Conservation (phyloP, 1,139 yeast genomes). For the Geotrichum aggregatum region DNA sequence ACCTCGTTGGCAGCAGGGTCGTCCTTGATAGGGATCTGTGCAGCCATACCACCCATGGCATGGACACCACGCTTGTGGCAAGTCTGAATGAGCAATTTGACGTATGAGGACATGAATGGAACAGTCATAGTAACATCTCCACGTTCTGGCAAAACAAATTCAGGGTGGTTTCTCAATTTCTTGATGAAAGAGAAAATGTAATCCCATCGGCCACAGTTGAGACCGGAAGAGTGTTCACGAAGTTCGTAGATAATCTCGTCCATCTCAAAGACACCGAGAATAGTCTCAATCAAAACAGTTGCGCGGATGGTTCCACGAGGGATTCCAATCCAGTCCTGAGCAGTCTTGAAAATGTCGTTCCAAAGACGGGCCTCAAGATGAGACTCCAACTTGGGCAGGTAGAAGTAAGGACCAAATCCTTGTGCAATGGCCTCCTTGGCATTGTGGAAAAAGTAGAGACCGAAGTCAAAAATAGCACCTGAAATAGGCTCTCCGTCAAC, state of each 20-base stretch:
- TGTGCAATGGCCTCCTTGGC: constrained; percentile 56
- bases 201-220: constrained; percentile 83
- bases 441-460: constrained; percentile 69
- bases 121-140: constrained; percentile 70
- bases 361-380: constrained; percentile 74
- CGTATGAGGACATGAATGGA: constrained; percentile 71
- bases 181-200: constrained; percentile 71
- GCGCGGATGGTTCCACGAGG: constrained; percentile 73
- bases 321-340: constrained; percentile 64
- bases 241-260: constrained; percentile 75
- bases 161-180: constrained; percentile 59
- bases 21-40: constrained; percentile 72
- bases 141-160: constrained; percentile 66
- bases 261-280: constrained; percentile 76
- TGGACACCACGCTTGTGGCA: constrained; percentile 73
- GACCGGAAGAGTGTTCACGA: constrained; percentile 69
- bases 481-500: constrained; percentile 74
- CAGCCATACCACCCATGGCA: constrained; percentile 86
- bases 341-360: constrained; percentile 67
- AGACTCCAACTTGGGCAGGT: constrained; percentile 77
- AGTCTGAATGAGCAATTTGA: constrained; percentile 60
- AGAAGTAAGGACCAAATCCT: constrained; percentile 74
- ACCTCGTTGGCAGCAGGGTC: constrained; percentile 59
- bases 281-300: constrained; percentile 72
- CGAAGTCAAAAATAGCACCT: constrained; percentile 75